Evolutionary conservation across 192 early-diverging fungal genomes (phyloP).

Genomic region (Coemansia sp.): DNA sequence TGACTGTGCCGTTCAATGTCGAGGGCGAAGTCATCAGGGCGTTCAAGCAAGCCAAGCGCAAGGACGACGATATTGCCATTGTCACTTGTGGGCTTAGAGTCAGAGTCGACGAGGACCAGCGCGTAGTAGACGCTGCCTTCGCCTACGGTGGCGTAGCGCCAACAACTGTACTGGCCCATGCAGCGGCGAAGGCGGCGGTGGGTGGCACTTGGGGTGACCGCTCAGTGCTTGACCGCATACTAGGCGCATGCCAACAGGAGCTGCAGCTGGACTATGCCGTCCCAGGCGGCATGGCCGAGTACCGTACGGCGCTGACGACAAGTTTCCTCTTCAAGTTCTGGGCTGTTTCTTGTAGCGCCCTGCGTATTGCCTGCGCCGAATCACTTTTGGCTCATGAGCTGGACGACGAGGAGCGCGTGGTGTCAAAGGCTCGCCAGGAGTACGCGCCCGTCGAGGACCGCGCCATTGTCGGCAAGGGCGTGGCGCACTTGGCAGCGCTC

Average conservation of each 20-base stretch:
- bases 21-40: slow-evolving; percentile 66
- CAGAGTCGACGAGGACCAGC: slow-evolving; percentile 48
- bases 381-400: slow-evolving; percentile 19
- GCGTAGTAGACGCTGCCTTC: slow-evolving; percentile 64
- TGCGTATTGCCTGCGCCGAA: slow-evolving; percentile 16
- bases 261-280: slow-evolving; percentile 56
- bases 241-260: slow-evolving; percentile 40
- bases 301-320: slow-evolving; percentile 62
- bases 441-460: slow-evolving; percentile 45
- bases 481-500: slow-evolving; percentile 73
- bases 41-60: slow-evolving; percentile 88
- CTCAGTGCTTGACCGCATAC: slow-evolving; percentile 47
- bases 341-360: slow-evolving; percentile 42
- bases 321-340: slow-evolving; percentile 73
- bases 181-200: slow-evolving; percentile 43
- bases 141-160: slow-evolving; percentile 83
- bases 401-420: slow-evolving; percentile 14
- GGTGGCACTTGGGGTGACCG: slow-evolving; percentile 64
- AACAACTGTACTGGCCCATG: slow-evolving; percentile 62
- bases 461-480: slow-evolving; percentile 63
- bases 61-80: slow-evolving; percentile 89
- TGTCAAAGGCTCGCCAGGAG: slow-evolving; percentile 50
- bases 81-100: slow-evolving; percentile 76
- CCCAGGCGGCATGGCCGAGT: slow-evolving; percentile 74
- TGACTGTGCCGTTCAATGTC: slow-evolving; percentile 67